Evolutionary conservation across 2,329 filamentous ascomycete genomes (phyloP).

Genomic region (Diplodia intermedia): DNA sequence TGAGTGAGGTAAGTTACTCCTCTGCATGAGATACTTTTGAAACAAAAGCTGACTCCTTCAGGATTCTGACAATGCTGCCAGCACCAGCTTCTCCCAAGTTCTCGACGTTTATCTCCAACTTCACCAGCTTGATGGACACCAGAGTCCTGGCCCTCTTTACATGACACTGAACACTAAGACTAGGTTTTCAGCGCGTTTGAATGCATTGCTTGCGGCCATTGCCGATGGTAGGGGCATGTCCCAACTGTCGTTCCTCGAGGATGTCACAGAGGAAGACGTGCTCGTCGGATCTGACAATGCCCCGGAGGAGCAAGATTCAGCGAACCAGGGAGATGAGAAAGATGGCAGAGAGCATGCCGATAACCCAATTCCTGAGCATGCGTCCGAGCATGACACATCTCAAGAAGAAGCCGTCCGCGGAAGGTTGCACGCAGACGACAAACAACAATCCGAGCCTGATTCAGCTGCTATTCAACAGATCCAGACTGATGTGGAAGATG

Average conservation of each 20-base stretch:
- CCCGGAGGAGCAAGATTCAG: neutral
- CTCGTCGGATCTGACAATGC: slow-evolving; percentile 28
- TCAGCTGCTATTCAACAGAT: neutral
- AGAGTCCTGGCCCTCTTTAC: slow-evolving; percentile 63
- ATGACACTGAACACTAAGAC: slow-evolving; percentile 62
- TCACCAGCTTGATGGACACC: slow-evolving; percentile 64
- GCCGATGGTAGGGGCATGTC: slow-evolving; percentile 65
- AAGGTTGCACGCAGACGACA: neutral
- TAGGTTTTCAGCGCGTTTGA: slow-evolving; percentile 61
- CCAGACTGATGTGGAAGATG: neutral
- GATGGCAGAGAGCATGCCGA: neutral
- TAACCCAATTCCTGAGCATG: neutral
- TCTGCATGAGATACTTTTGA: neutral
- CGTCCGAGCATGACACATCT: neutral
- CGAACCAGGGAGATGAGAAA: slow-evolving; percentile 1
- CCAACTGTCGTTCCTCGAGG: slow-evolving; percentile 48
- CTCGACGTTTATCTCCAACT: slow-evolving; percentile 66
- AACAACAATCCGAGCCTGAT: neutral
- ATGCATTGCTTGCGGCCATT: slow-evolving; percentile 60
- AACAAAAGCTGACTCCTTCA: slow-evolving; percentile 46
- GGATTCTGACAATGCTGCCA: slow-evolving; percentile 58
- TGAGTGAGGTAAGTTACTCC: slow-evolving; percentile 61
- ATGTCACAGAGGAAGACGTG: slow-evolving; percentile 37
- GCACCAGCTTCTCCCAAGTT: slow-evolving; percentile 58
- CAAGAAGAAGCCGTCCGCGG: neutral